These are phyloP conservation scores for Aspergillus viridinutans DNA, from an alignment of 2,329 filamentous ascomycete genomes.

Conservation along the genomic window DNA sequence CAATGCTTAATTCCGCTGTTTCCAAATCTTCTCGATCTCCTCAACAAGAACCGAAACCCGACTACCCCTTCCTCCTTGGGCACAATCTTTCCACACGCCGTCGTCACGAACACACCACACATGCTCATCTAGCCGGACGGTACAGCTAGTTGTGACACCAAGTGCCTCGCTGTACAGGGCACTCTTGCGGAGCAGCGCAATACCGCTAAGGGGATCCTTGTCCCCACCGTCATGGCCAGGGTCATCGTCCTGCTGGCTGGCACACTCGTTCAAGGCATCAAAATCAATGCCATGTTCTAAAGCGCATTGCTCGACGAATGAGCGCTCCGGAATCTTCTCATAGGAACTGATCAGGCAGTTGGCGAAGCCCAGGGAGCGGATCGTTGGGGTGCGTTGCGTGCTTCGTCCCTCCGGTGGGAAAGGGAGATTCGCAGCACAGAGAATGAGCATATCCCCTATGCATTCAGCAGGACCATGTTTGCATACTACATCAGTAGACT, in stretches of 20 bases:
- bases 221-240: constrained; percentile 55
- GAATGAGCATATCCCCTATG: constrained; percentile 88
- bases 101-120: constrained; percentile 80
- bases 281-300: constrained; percentile 88
- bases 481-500: constrained; percentile 80
- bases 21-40: constrained; percentile 69
- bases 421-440: constrained; percentile 73
- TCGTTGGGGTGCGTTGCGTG: constrained; percentile 62
- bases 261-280: constrained; percentile 73
- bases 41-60: constrained; percentile 62
- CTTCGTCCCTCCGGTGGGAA: constrained; percentile 29
- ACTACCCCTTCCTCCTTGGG: constrained; percentile 54
- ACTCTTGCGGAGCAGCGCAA: constrained; percentile 42
- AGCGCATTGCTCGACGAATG: constrained; percentile 81
- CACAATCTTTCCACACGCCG: constrained; percentile 75
- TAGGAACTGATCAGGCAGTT: constrained; percentile 84
- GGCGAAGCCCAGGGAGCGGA: constrained; percentile 85
- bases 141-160: constrained; percentile 69
- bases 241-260: constrained; percentile 69
- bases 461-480: constrained; percentile 87
- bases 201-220: constrained; percentile 52
- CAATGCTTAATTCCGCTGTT: constrained; percentile 25
- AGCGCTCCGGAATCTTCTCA: constrained; percentile 67
- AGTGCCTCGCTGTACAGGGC: constrained; percentile 54
- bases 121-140: constrained; percentile 71